Conservation (phyloP, 164 flowering plant genomes). For the Akebia trifoliata region DNA sequence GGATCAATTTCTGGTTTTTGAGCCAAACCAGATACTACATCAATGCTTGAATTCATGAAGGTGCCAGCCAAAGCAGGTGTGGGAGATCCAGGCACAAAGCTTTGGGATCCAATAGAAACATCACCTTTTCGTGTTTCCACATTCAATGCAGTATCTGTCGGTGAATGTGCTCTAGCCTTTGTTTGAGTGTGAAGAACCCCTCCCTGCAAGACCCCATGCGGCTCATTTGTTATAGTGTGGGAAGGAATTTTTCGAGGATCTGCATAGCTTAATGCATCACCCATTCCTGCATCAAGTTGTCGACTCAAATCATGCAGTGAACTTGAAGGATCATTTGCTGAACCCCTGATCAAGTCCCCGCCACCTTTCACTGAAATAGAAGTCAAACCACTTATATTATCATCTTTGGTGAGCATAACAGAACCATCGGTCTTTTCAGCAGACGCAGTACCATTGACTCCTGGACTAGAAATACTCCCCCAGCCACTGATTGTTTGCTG, state of each 20-base stretch:
- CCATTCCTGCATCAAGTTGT: slow-evolving; percentile 6
- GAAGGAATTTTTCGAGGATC: slow-evolving; percentile 18
- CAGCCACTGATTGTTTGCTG: slow-evolving; percentile 37
- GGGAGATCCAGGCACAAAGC: slow-evolving; percentile 5
- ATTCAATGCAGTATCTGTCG: neutral
- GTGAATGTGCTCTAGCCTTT: slow-evolving; percentile 2
- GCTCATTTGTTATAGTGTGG: too few species aligned
- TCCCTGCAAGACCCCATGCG: too few species aligned
- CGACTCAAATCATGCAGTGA: slow-evolving; percentile 7
- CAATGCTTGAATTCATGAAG: slow-evolving; percentile 15
- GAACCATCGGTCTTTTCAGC: slow-evolving; percentile 18
- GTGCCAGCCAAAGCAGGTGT: slow-evolving; percentile 11
- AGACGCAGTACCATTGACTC: slow-evolving; percentile 23
- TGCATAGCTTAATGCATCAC: slow-evolving; percentile 6
- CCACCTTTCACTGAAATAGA: slow-evolving; percentile 6
- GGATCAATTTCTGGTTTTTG: slow-evolving; percentile 19
- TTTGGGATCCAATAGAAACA: slow-evolving; percentile 8
- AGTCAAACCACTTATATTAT: neutral
- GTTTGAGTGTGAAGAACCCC: too few species aligned
- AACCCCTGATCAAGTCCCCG: slow-evolving; percentile 6
- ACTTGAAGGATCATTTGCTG: slow-evolving; percentile 6
- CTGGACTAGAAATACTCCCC: slow-evolving; percentile 35
- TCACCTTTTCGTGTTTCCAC: too few species aligned
- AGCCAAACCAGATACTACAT: slow-evolving; percentile 18
- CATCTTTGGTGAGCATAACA: neutral